Conservation (phyloP, 179 eudicot genomes). For the Gypsophila paniculata region DNA sequence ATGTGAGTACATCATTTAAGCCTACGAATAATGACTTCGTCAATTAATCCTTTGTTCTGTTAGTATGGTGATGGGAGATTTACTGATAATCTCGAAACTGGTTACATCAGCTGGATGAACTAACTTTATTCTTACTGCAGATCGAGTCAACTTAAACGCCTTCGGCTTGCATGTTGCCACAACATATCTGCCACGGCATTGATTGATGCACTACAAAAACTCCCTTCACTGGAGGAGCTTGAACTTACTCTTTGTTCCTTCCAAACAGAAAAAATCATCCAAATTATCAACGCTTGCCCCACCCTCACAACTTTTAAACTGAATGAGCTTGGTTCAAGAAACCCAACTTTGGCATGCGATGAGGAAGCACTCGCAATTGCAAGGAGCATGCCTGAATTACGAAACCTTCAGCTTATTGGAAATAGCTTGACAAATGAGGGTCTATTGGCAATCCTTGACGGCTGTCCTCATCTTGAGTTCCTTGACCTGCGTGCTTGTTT, state of each 20-base stretch:
- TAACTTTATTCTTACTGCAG: conserved; percentile 30
- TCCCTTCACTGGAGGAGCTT: conserved; percentile 57
- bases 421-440: conserved; percentile 59
- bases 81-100: not conserved
- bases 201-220: conserved; percentile 36
- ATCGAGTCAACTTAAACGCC: conserved; percentile 50
- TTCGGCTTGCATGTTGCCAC: conserved; percentile 45
- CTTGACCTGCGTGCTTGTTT: conserved; percentile 72
- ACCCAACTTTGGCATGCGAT: conserved; percentile 31
- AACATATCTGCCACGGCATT: conserved; percentile 34
- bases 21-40: not conserved
- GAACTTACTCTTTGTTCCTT: conserved; percentile 35
- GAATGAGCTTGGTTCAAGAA: conserved; percentile 30
- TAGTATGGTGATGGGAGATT: not conserved
- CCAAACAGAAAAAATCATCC: conserved; percentile 26
- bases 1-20: not conserved
- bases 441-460: conserved; percentile 51
- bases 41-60: not conserved
- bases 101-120: not conserved
- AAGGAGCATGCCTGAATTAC: conserved; percentile 51
- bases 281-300: conserved; percentile 44
- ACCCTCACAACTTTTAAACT: conserved; percentile 46
- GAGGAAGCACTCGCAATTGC: conserved; percentile 58
- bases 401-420: conserved; percentile 56
- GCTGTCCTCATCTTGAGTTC: conserved; percentile 56